Base-by-base conservation (phyloP, 345 rosid genomes). In the Populus tremula region DNA sequence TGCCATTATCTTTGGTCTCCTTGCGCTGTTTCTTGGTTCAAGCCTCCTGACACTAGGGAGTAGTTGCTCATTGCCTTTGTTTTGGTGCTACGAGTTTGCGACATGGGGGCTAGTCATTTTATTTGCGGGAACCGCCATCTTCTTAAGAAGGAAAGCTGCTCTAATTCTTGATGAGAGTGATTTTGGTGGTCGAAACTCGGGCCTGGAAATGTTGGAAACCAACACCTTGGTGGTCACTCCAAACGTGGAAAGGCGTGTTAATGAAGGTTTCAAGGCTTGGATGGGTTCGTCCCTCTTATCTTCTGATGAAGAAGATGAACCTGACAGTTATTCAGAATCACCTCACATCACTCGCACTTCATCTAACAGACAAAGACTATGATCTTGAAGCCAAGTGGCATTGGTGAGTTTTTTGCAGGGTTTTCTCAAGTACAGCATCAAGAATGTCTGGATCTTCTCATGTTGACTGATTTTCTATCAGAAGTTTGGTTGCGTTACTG, bases 61-160 rank as follows among this genome's bases (percentile, higher is more conserved):
- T 83, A 92, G 91, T 84, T 95, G 98, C 75, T 92, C 97, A 5
- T 67, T 87, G 76, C 93, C 98, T 67, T 82, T 95, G 82, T 95
- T 93, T 85, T 95, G 99, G 98, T 95, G 97, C 89, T 92, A 95
- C 54, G 98, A 95, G 88, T 85, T 93, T 67, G 86, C 93, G 36
- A 85, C 90, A 6, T 95, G 97, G 97, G 96, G 97, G 36, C 87
- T 95, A 5, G 93, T 93, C 50, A 45, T 87, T 81, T 81, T 93
- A 70, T 92, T 90, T 47, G 88, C 84, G 4, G 99, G 96, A 78
- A 89, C 94, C 23, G 92, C 97, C 66, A 86, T 90, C 77, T 87
- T 83, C 71, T 84, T 95, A 47, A 89, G 91, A 82, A 92, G 98
- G 84, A 92, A 86, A 86, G 90, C 92, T 12, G 92, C 94, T 35